Evolutionary conservation across 1,284 basidiomycete species (phyloP), one percentile per base, ranked within the genome.

Genomic region (Cutaneotrichosporon dermatis): DNA sequence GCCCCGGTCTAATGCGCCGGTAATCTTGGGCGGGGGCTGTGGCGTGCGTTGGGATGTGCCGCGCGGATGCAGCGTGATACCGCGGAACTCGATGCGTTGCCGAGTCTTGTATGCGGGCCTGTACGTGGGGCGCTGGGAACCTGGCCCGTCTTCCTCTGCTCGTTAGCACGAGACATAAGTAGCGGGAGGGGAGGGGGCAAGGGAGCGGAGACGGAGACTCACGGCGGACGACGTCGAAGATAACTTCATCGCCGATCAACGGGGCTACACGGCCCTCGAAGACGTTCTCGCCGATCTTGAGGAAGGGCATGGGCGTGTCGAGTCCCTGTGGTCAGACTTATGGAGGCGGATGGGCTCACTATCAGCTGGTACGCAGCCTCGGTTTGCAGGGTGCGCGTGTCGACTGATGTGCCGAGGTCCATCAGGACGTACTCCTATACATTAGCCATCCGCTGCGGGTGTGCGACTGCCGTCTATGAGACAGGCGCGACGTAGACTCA

Each of bases 171-270:
- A n/a, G n/a, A n/a, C n/a, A n/a, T n/a, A n/a, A n/a, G n/a, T n/a
- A n/a, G n/a, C n/a, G n/a, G n/a, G n/a, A n/a, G n/a, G n/a, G n/a
- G n/a, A n/a, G n/a, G n/a, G n/a, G n/a, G n/a, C n/a, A n/a, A n/a
- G n/a, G n/a, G n/a, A n/a, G n/a, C n/a, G n/a, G n/a, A n/a, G n/a
- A n/a, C n/a, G n/a, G 0, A 12, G 37, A 68, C 73, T 46, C 58
- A 76, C 75, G 65, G 51, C 75, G 53, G 16, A 69, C 65, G 2
- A 70, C 66, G 16, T 70, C 71, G 36, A 75, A 65, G 36, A 77
- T 66, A 15, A 78, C 70, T 51, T 78, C 76, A 53, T 69, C 69
- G 2, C 76, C 76, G 52, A 77, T 74, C n/a, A 76, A 45, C 10
- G 71, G 67, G 4, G 71, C 63, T 7, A 68, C 52, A 16, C 70